phyloP scores from a whole-genome alignment of 2,329 filamentous ascomycete genomes.

The Stachybotrys echinatus region DNA sequence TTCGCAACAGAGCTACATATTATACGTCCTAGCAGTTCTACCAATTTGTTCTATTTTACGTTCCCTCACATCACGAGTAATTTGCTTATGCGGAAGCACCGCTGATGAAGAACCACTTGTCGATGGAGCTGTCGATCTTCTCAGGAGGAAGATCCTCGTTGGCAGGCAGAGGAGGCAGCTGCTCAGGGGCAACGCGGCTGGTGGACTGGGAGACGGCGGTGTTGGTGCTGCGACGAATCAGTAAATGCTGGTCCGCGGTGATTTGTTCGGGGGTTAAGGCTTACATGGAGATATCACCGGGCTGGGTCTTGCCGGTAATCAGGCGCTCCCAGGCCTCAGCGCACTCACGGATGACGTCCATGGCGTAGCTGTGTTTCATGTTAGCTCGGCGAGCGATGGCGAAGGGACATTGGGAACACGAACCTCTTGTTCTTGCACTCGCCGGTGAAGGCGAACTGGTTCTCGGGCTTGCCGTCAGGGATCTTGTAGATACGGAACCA shows the following conservation, averaged over 20 bases:
- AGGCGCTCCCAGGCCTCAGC: conserved; percentile 96
- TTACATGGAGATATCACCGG: conserved; percentile 77
- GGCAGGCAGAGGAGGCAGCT: conserved; percentile 71
- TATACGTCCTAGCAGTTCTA: background rate
- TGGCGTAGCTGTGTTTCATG: conserved; percentile 63
- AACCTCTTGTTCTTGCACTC: conserved; percentile 99
- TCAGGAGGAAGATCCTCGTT: conserved; percentile 77
- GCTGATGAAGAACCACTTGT: conserved; percentile 99
- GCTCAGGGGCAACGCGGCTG: conserved; percentile 62
- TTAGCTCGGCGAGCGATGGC: conserved; percentile 6
- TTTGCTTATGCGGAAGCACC: conserved; percentile 72
- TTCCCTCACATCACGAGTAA: background rate
- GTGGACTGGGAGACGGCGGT: conserved; percentile 67
- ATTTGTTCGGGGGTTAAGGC: conserved; percentile 28
- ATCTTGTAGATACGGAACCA: conserved; percentile 99
- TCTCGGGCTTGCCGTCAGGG: conserved; percentile 99
- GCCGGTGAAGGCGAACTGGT: conserved; percentile 99
- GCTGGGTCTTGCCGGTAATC: conserved; percentile 79
- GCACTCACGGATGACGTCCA: conserved; percentile 93
- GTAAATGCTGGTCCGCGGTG: too few species aligned
- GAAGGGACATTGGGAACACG: conserved; percentile 15
- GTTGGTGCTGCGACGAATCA: conserved; percentile 64
- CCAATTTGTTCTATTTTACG: background rate
- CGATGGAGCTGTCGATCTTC: conserved; percentile 91
- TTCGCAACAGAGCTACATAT: background rate